Evolutionary conservation across 2,329 filamentous ascomycete species (phyloP).

Genomic region (Aspergillus calidoustus): DNA sequence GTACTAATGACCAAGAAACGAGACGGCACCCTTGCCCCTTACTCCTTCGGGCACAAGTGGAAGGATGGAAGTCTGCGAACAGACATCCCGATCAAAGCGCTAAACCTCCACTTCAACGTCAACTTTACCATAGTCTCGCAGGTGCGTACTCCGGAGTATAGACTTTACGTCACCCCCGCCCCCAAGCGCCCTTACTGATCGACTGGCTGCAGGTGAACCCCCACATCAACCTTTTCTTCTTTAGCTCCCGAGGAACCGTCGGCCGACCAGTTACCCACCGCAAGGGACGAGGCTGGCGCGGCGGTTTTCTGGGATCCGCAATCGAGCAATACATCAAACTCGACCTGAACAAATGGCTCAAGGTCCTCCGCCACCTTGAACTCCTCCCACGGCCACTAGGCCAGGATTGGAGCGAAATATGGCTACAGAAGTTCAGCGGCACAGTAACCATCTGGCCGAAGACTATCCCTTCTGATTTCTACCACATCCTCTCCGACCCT

Average conservation of each 20-base stretch:
- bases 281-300: conserved; percentile 90
- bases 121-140: conserved; percentile 89
- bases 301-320: conserved; percentile 90
- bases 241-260: conserved; percentile 88
- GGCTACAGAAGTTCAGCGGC: conserved; percentile 92
- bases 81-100: conserved; percentile 89
- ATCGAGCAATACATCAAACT: conserved; percentile 95
- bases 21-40: conserved; percentile 78
- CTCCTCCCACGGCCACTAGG: conserved; percentile 86
- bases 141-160: conserved; percentile 38
- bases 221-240: conserved; percentile 98
- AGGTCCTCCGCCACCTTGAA: conserved; percentile 89
- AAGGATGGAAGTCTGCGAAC: conserved; percentile 95
- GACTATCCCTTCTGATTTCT: conserved; percentile 76
- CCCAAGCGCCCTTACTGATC: conserved; percentile 31
- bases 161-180: not conserved
- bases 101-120: conserved; percentile 97
- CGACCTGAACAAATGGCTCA: conserved; percentile 96
- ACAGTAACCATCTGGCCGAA: conserved; percentile 97
- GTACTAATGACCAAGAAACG: conserved; percentile 86
- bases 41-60: conserved; percentile 98
- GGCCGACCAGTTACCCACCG: conserved; percentile 94
- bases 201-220: conserved; percentile 76
- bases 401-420: conserved; percentile 96
- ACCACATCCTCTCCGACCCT: conserved; percentile 84